Base-by-base conservation (phyloP, 495 filamentous ascomycete species). In the Penicillium soppii region DNA sequence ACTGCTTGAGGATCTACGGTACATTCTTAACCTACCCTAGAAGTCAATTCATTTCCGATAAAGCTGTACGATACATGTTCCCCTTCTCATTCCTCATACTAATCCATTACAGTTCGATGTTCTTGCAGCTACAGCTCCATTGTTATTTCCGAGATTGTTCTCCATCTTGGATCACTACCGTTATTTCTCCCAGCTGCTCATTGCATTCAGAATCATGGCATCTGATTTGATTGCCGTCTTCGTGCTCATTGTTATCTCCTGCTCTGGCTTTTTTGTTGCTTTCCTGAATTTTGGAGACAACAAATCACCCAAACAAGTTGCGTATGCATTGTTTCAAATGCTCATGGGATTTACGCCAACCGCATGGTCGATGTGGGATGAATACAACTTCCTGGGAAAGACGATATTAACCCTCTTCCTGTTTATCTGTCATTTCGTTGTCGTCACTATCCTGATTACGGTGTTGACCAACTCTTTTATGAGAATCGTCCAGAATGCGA, bases 381-480 rank as follows among this genome's bases (percentile, higher is more conserved):
- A 84, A 13, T 96, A 92, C 56, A 91, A 90, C 59, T 59, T 80
- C 36, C 71, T 96, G 37, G 92, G 91, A 3, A 88, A 84, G 56
- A 68, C 76, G 0, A 79, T 96, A 20, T 68, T 96, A 59, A 84
- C 83, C 0, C 57, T 92, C 12, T 96, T 96, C 62, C 76, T 97
- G 19, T 87, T 96, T 66, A 92, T 96, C 45, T 92, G 89, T 67
- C 92, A 96, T 68, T 97, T 96, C 59, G 78, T 96, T 42, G 84
- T 96, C n/a, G 83, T 96, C 27, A 95, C 92, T 7, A 92, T 96
- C 39, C 71, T 97, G 39, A 90, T 97, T 61, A 94, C 90, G 0
- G 92, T 97, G 23, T 73, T 96, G 32, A 94, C 90, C 1, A 96
- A 96, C 65, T 92, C 88, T 15, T 96, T 95, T 73, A 92, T 94